Base-by-base conservation (phyloP, 1,284 basidiomycete genomes). In the Cutaneotrichosporon cutaneum region DNA sequence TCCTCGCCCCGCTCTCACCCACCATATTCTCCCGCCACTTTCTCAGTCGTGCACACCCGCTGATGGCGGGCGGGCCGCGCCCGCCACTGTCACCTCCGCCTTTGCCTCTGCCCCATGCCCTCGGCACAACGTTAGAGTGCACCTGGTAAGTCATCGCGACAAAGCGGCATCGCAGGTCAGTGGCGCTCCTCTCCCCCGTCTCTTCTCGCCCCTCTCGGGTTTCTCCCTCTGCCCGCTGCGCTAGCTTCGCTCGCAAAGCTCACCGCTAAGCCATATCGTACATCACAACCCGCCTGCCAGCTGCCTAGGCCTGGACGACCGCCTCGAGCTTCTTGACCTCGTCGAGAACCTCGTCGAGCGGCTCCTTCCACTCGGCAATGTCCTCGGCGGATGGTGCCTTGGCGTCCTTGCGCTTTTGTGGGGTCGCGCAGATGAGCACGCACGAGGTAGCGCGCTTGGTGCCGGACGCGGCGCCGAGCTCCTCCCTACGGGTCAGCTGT, bases 361-460 rank as follows among this genome's bases (percentile, higher is more conserved):
- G 82, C 27, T 81, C 83, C 27, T 87, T 83, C 48, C 81, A 83
- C 16, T 82, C 81, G 36, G 83, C 83, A 27, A 90, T 80, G 69
- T 89, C 86, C 16, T 84, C 82, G 58, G 90, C 62, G 82, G 84
- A 63, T 81, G 87, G 22, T 9, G 72, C 64, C 63, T 77, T 76
- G 59, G 70, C 64, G 86, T 89, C 72, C 68, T 75, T 75, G 61
- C 72, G 68, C 63, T 76, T 77, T 51, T 65, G 65, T 50, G 72
- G 76, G 47, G 72, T 67, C 3, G 77, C 70, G 63, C 77, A 77
- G 64, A 99, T 85, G 87, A 99, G 92, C 14, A 99, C 94, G 80
- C 94, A 97, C 72, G 92, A 94, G 51, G 96, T 99, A 45, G 96
- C 95, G 71, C 96, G 87, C 82, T 99, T 99, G 54, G 96, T 99